Evolutionary conservation across 139 green algal species (phyloP).

Genomic region (Microglena sp.): DNA sequence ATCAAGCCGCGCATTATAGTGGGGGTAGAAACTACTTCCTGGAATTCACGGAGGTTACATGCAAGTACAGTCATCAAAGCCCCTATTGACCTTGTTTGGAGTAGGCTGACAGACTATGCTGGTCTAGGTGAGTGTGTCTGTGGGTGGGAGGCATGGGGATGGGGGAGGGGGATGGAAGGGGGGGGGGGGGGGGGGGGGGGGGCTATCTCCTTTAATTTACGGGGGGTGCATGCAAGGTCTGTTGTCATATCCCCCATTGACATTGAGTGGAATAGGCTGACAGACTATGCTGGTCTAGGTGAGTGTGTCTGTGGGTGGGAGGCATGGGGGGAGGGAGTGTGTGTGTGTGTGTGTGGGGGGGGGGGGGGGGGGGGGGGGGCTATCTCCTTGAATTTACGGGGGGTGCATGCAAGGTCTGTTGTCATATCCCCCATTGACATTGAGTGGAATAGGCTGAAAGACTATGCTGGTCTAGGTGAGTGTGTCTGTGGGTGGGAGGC

Average conservation of each 20-base stretch:
- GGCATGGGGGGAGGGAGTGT: no score
- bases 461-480: constrained; percentile 50
- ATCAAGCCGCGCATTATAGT: constrained; percentile 17
- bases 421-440: constrained; percentile 35
- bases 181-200: no score
- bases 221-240: constrained; percentile 44
- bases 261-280: constrained; percentile 51
- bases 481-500: no score
- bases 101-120: constrained; percentile 63
- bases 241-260: constrained; percentile 37
- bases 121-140: constrained; percentile 9
- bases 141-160: no score
- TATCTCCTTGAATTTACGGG: constrained; percentile 44
- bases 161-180: no score
- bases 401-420: constrained; percentile 40
- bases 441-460: constrained; percentile 56
- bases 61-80: constrained; percentile 42
- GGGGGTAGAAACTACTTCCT: constrained; percentile 37
- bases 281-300: constrained; percentile 50
- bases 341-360: no score
- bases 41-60: constrained; percentile 49
- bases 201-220: no score
- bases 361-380: constrained; percentile 35
- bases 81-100: constrained; percentile 48
- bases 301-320: no score